Evolutionary conservation across 345 rosid genomes (phyloP), one percentile per base, ranked within the genome.

Genomic region (Ricinus communis): DNA sequence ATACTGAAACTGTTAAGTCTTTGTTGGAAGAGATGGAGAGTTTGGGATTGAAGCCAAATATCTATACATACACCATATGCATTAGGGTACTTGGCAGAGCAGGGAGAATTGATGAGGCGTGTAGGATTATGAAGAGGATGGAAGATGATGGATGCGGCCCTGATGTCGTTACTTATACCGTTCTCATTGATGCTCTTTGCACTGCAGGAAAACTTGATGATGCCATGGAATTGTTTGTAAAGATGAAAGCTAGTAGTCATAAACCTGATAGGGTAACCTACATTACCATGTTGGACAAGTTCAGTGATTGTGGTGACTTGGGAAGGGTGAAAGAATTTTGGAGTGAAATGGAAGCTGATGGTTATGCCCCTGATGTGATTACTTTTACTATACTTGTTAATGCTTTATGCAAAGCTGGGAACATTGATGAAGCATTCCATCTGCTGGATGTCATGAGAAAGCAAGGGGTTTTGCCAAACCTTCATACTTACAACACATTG

Each of bases 61-160:
- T 94, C 28, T 91, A 94, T 81, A 91, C 97, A n/a, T 94, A 85
- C 71, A 90, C 95, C 0, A 91, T 91, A 83, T 94, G 97, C 86
- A 90, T 91, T 74, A 81, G 96, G 69, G 81, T 85, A 45, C 90
- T 94, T 63, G 97, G 98, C 43, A 86, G 88, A 74, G 92, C 90
- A 0, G 95, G 97, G 43, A 88, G 77, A 84, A 91, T 90, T 22
- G 78, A 85, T 0, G 91, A 90, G 77, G 96, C 98, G 0, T 82
- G 53, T 63, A 73, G 49, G 30, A 81, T 91, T n/a, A 66, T 94
- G 76, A 84, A 90, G 80, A 84, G 85, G 75, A 94, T 94, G 98
- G 95, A 94, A 53, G 87, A 82, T 21, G 89, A 83, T 74, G 97
- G 97, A 72, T 94, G 95, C 64, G 87, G 91, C 50, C 95, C 96